Evolutionary conservation across 2,329 filamentous ascomycete genomes (phyloP).

Genomic region (Penicillium expansum): DNA sequence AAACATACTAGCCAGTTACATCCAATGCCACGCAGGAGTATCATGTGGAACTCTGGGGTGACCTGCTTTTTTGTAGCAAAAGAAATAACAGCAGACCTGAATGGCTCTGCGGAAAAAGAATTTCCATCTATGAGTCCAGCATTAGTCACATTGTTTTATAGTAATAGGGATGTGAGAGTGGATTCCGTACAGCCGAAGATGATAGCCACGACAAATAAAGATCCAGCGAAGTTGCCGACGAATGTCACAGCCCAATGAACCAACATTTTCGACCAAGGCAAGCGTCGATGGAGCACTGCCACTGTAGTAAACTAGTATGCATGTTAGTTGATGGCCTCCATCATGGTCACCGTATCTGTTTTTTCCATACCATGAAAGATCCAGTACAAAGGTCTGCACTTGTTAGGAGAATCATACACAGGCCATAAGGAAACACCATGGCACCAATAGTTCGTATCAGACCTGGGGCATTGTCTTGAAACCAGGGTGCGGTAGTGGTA

Average conservation of each 20-base stretch:
- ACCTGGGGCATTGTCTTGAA: slow-evolving; percentile 49
- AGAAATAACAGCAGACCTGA: slow-evolving; percentile 44
- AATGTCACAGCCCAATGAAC: slow-evolving; percentile 50
- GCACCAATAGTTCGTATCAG: slow-evolving; percentile 48
- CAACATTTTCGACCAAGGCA: slow-evolving; percentile 38
- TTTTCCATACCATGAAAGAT: slow-evolving; percentile 42
- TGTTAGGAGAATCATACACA: slow-evolving; percentile 50
- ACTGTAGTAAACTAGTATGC: slow-evolving; percentile 43
- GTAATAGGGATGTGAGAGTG: background rate
- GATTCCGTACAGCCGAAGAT: slow-evolving; percentile 44
- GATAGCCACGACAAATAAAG: slow-evolving; percentile 49
- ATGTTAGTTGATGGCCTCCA: background rate
- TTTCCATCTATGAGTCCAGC: slow-evolving; percentile 41
- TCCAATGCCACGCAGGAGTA: slow-evolving; percentile 56
- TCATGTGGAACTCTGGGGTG: slow-evolving; percentile 50
- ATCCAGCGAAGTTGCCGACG: slow-evolving; percentile 50
- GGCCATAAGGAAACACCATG: slow-evolving; percentile 51
- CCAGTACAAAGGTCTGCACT: slow-evolving; percentile 52
- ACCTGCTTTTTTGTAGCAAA: slow-evolving; percentile 52
- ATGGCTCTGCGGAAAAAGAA: slow-evolving; percentile 46
- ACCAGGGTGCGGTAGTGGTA: slow-evolving; percentile 49
- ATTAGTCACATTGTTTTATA: background rate
- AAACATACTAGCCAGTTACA: slow-evolving; percentile 60
- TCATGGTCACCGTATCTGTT: no score
- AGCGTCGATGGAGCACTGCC: slow-evolving; percentile 44